Percentiles rank a stretch among this genome's conserved stretches.
These are phyloP conservation scores for Persicaria maculosa DNA, from an alignment of 148 eudicot species.

Conservation along the genomic window DNA sequence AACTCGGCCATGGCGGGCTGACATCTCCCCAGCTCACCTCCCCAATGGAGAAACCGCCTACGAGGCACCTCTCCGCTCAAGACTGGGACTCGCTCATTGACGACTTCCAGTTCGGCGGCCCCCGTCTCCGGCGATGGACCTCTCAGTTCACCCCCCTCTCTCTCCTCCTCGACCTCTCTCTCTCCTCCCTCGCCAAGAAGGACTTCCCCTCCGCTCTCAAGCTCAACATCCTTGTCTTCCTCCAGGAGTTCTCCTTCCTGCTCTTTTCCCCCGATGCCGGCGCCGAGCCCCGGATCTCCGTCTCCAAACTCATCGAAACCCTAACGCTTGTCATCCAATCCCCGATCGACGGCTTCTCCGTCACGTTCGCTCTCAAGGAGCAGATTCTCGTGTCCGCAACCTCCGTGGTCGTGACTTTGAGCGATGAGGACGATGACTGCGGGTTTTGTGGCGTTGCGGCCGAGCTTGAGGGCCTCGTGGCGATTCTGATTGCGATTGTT, in stretches of 20 bases:
- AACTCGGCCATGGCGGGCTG: conserved; percentile 1
- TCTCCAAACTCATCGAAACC: conserved; percentile 35
- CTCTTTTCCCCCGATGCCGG: conserved; percentile 4
- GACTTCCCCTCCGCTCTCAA: conserved; percentile 53
- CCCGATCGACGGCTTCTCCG: conserved; percentile 44
- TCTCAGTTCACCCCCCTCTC: conserved; percentile 27
- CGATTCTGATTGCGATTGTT: conserved; percentile 51
- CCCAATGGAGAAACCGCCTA: conserved; percentile 13
- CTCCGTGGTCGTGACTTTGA: conserved; percentile 33
- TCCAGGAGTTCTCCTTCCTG: conserved; percentile 34
- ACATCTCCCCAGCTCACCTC: neutral
- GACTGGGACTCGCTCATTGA: conserved; percentile 88
- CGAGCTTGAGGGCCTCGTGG: conserved; percentile 40
- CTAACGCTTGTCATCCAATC: conserved; percentile 45
- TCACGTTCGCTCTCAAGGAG: conserved; percentile 47
- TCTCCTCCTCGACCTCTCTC: conserved; percentile 45
- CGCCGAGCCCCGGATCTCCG: conserved; percentile 7
- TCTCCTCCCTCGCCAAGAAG: conserved; percentile 54
- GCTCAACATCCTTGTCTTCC: conserved; percentile 52
- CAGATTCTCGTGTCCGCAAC: conserved; percentile 56
- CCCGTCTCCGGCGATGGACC: conserved; percentile 32
- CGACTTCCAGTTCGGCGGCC: conserved; percentile 59
- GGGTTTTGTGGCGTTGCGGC: neutral
- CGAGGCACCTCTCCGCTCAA: conserved; percentile 41
- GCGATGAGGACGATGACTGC: conserved; percentile 5